Conservation (phyloP, 2,329 filamentous ascomycete genomes). For the Emmonsiellopsis sp. region DNA sequence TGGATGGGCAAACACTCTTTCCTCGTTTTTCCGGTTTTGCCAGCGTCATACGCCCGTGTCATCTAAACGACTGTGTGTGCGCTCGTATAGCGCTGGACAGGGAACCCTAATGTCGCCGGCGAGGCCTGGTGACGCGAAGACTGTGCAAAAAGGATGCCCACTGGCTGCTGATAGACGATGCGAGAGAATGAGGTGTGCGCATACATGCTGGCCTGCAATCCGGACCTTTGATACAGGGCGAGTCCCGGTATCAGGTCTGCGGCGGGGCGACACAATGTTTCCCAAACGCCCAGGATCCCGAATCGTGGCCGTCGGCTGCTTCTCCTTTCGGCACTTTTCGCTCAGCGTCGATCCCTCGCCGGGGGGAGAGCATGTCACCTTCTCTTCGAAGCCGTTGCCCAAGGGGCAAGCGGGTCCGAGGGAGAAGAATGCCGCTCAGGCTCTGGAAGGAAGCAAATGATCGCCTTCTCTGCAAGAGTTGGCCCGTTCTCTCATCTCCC, state of each 20-base stretch:
- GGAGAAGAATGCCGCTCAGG: neutral
- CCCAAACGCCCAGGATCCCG: neutral
- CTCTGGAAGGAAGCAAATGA: neutral
- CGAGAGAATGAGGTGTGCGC: neutral
- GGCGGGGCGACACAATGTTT: neutral
- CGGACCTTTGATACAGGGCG: neutral
- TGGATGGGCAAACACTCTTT: neutral
- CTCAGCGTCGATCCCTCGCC: no score
- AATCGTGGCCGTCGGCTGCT: neutral
- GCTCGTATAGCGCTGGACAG: neutral
- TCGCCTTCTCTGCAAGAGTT: neutral
- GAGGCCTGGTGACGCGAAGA: neutral
- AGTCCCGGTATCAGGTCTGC: neutral
- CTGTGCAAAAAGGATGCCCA: no score
- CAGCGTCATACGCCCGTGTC: neutral
- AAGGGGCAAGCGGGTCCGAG: neutral
- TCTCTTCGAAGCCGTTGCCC: neutral
- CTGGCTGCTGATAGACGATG: no score
- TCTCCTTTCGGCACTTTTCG: neutral
- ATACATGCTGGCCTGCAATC: neutral
- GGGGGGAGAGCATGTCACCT: neutral
- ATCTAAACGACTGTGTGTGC: neutral
- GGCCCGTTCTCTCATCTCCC: neutral
- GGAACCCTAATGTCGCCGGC: neutral
- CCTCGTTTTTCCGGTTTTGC: neutral